A percentile compares a stretch with the other conserved stretches of the same genome.
Evolutionary conservation across 2,329 filamentous ascomycete species (phyloP).

Genomic region (Apiospora koreana): DNA sequence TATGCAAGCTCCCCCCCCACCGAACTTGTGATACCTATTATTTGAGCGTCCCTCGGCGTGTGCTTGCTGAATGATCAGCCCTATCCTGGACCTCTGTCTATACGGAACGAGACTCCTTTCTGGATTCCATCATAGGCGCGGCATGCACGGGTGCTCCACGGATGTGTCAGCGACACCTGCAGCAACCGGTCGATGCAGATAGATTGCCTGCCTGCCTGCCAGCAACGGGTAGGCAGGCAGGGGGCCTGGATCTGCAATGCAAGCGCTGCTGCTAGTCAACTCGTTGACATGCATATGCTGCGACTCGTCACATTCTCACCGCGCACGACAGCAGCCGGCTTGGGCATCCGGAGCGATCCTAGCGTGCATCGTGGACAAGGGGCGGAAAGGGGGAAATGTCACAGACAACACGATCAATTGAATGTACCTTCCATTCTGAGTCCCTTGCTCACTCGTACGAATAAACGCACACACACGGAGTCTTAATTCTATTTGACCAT

Average conservation of each 20-base stretch:
- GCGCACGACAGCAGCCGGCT: not conserved
- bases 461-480: not conserved
- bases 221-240: not conserved
- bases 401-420: not conserved
- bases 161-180: not conserved
- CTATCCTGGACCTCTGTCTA: not conserved
- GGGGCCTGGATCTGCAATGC: not conserved
- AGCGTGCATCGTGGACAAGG: not conserved
- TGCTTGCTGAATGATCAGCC: not conserved
- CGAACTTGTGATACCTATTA: not conserved
- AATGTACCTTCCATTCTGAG: not conserved
- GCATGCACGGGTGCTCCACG: not conserved
- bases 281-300: not conserved
- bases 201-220: not conserved
- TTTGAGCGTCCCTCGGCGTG: not conserved
- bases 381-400: not conserved
- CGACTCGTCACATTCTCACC: not conserved
- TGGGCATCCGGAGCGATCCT: not conserved
- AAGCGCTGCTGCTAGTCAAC: not conserved
- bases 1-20: no score
- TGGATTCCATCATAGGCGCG: not conserved
- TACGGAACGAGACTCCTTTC: not conserved
- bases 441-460: not conserved
- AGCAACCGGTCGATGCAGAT: constrained; percentile 1
- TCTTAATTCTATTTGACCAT: not conserved